Base-by-base conservation (phyloP, 331 rosid species). In the Acacia concinna region DNA sequence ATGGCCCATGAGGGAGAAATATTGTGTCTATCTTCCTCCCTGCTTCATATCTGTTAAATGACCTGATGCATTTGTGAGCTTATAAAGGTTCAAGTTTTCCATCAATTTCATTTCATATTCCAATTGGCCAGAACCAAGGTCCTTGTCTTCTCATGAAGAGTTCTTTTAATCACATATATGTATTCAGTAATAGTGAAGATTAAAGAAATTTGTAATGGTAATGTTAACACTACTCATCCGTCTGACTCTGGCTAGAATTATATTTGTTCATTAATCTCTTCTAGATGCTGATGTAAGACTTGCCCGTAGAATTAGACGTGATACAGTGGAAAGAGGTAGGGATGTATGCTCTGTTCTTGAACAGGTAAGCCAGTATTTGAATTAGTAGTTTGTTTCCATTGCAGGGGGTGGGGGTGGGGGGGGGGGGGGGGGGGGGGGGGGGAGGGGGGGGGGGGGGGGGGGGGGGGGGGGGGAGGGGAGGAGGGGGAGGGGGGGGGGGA, bases 221-320 rank as follows among this genome's bases (percentile, higher is more conserved):
- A 66, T 37, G 57, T 38, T 56, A 72, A 30, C 68, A 47, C 63
- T 23, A 56, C 43, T 15, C 9, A 30, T 75, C 25, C 38, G 44
- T 69, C 66, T 65, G 41, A n/a, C 37, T 67, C 43, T 79, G 49
- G 31, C 37, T 68, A 73, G 40, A 66, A 30, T 79, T 73, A 56
- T 59, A 25, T 63, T 67, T 83, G 67, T 62, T 44, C 28, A 41
- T 86, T 74, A 68, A 83, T 80, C 87, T 69, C 73, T 68, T 77
- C 57, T 81, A 93, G 99, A 93, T 91, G 97, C 99, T 82, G 99
- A 96, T 90, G 97, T 96, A 82, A 93, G 99, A 81, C 99, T 96
- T 84, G 97, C 99, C 79, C 98, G 99, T 75, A 91, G 99, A 88
- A 93, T 96, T 76, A 89, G 97, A 82, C 97, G 99, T 54, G 99